Conservation (phyloP, 345 rosid genomes). For the Gossypium rotundifolium region DNA sequence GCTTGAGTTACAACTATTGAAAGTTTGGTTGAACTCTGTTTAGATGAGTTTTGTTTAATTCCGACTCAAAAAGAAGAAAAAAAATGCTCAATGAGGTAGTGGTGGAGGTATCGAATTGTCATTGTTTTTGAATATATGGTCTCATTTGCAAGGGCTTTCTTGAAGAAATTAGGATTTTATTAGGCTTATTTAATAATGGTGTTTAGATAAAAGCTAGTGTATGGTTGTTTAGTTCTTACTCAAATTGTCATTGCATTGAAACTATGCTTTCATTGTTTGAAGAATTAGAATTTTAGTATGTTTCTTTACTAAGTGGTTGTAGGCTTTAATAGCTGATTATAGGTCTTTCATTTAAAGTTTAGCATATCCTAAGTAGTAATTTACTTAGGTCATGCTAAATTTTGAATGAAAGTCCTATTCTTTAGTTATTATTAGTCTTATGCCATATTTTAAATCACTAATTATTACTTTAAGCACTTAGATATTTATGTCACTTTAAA, state of each 20-base stretch:
- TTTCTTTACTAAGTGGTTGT: neutral
- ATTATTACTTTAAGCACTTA: too few relatives aligned
- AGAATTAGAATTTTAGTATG: too few relatives aligned
- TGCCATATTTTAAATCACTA: neutral
- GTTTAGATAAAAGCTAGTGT: too few relatives aligned
- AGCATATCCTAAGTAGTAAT: neutral
- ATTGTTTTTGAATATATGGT: neutral
- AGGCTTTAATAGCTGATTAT: neutral
- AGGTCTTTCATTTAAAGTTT: neutral
- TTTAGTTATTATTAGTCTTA: neutral
- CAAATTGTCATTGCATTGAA: too few relatives aligned
- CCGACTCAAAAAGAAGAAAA: neutral
- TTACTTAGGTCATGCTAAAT: neutral
- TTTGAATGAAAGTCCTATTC: neutral
- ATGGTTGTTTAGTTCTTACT: too few relatives aligned
- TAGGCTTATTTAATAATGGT: too few relatives aligned
- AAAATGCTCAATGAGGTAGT: neutral
- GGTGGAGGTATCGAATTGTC: neutral
- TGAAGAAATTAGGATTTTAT: neutral
- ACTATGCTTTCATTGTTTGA: too few relatives aligned
- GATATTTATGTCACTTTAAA: neutral
- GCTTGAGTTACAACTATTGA: neutral
- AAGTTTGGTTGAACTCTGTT: neutral
- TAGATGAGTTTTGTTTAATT: neutral
- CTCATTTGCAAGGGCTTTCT: neutral